These are phyloP conservation scores for Lolium rigidum DNA, from an alignment of 176 grass and related monocot genomes.

Conservation along the genomic window DNA sequence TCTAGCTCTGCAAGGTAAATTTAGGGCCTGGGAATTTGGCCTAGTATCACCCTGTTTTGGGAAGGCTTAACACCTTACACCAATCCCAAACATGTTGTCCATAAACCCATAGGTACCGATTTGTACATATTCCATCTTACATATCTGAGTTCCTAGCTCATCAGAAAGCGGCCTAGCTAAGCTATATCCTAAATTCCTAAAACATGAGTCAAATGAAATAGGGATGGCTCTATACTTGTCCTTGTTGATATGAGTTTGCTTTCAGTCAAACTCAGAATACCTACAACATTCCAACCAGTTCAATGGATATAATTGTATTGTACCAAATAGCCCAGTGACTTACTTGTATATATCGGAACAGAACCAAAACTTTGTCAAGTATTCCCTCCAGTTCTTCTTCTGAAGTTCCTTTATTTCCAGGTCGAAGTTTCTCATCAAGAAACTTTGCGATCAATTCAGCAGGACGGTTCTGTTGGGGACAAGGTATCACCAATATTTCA, in stretches of 20 bases:
- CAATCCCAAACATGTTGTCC: not conserved
- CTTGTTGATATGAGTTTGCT: slow-evolving; percentile 7
- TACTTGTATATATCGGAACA: slow-evolving; percentile 99
- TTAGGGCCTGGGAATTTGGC: not conserved
- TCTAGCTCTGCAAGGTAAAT: not conserved
- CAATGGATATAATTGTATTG: not conserved
- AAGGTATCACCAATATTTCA: slow-evolving; percentile 4
- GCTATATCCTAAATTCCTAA: not conserved
- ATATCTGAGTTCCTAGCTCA: slow-evolving; percentile 20
- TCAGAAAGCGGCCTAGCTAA: not conserved
- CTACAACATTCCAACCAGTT: not conserved
- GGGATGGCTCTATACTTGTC: not conserved
- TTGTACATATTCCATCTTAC: slow-evolving; percentile 8
- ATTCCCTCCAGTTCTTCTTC: slow-evolving; percentile 99
- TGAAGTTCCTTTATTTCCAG: slow-evolving; percentile 99
- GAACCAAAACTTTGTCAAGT: slow-evolving; percentile 96
- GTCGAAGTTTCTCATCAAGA: slow-evolving; percentile 97
- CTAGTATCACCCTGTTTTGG: not conserved
- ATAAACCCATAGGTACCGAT: not conserved
- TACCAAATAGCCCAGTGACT: slow-evolving; percentile 44
- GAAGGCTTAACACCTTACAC: not conserved
- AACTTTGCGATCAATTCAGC: slow-evolving; percentile 99
- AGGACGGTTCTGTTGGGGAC: slow-evolving; percentile 83
- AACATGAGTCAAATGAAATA: not conserved
- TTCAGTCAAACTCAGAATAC: not conserved